A percentile compares a stretch with the other conserved stretches of the same genome.
Evolutionary conservation across 176 grass and related monocot species (phyloP).

Genomic region (Carex myosuroides): DNA sequence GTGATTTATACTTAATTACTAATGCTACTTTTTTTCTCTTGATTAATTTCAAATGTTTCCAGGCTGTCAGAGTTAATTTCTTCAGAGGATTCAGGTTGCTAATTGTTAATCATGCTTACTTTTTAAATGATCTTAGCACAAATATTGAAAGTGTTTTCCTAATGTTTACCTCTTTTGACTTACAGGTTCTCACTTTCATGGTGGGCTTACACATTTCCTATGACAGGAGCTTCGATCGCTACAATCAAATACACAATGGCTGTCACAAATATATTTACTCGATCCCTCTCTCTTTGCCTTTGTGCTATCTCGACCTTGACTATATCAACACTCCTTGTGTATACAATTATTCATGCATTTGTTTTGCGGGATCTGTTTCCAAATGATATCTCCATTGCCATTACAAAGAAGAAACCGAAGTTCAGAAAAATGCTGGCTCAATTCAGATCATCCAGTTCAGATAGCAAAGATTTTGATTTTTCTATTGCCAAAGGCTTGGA

Average conservation of each 20-base stretch:
- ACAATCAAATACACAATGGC: conserved; percentile 68
- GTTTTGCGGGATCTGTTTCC: conserved; percentile 82
- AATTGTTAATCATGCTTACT: background rate
- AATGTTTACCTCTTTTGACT: background rate
- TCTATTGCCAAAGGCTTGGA: conserved; percentile 35
- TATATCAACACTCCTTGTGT: conserved; percentile 53
- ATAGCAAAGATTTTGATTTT: conserved; percentile 48
- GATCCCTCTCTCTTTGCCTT: conserved; percentile 49
- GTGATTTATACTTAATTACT: background rate
- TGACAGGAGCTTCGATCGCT: conserved; percentile 68
- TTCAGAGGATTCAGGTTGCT: conserved; percentile 67
- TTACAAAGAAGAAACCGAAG: conserved; percentile 61
- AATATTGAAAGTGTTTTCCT: background rate
- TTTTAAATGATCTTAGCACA: background rate
- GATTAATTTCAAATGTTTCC: background rate
- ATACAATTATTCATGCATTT: conserved; percentile 78
- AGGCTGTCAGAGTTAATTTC: conserved; percentile 91
- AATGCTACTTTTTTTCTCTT: background rate
- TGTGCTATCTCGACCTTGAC: conserved; percentile 72
- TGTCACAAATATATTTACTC: conserved; percentile 63
- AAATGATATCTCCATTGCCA: conserved; percentile 94
- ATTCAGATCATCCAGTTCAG: conserved; percentile 64
- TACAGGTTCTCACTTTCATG: conserved; percentile 84
- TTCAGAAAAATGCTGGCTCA: conserved; percentile 69
- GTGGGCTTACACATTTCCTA: conserved; percentile 99